Evolutionary conservation across 164 flowering plant species (phyloP), one percentile per base, ranked within the genome.

Genomic region (Magnolia changhungtana): DNA sequence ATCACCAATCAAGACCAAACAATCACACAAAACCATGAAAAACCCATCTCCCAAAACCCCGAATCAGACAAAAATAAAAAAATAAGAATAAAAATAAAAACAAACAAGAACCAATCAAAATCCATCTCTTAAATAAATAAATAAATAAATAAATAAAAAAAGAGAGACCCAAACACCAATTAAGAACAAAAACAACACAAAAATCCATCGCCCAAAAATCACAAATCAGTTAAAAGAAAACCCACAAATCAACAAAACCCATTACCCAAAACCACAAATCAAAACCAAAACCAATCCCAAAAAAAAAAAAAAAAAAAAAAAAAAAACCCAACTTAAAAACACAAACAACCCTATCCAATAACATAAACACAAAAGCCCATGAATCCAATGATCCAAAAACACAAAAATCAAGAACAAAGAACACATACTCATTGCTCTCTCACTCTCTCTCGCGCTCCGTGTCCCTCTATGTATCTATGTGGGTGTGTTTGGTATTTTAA

Each of bases 401-500:
- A 65, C 5, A 37, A 65, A 65, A 9, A n/a, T 20, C 13, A 59
- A 37, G 37, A 50, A 74, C 7, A 74, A 14, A 19, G 4, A 66
- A 18, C 61, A 72, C 87, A 50, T 84, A 88, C 91, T 86, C 89
- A 88, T 88, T 74, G 31, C 61, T 55, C 61, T 55, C 61, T 16
- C 61, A 2, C 61, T 10, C 61, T 10, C 61, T 55, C 61, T 55
- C 61, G 29, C 29, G 29, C 29, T 27, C 29, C 29, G 29, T 1
- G 27, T 55, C 61, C 8, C 61, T 55, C 61, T 37, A 3, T 37
- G 6, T 37, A 3, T 4, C 45, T 37, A 3, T 0, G 45, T 37
- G 6, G 45, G 45, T 37, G 29, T 27, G 29, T 27, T 27, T 27
- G 45, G 45, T 37, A 3, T 37, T 37, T 37, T 37, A 37, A 37